Conservation (phyloP, 192 early-diverging fungal species). For the Geranomyces variabilis region DNA sequence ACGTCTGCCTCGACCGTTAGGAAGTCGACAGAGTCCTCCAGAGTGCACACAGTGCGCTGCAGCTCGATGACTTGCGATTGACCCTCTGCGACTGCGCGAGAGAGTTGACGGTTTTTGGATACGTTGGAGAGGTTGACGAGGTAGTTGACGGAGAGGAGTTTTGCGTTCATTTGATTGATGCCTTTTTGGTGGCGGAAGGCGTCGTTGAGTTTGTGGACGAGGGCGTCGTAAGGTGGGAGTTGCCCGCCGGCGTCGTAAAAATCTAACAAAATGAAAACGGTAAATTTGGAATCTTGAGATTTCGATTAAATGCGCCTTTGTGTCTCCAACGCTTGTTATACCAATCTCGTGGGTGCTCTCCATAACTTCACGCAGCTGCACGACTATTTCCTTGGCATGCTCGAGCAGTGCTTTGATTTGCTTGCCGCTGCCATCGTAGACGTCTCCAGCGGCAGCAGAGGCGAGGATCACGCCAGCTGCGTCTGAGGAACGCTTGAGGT, state of each 20-base stretch:
- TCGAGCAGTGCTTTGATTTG: constrained; percentile 30
- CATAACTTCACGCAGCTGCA: constrained; percentile 30
- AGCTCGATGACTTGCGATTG: constrained; percentile 42
- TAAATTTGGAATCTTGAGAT: no score
- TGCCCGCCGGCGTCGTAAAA: constrained; percentile 17
- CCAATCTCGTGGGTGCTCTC: constrained; percentile 13
- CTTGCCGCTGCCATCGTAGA: constrained; percentile 2
- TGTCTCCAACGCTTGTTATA: no score
- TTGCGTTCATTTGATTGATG: constrained; percentile 41
- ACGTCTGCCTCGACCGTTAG: constrained; percentile 32
- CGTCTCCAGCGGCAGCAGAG: not conserved
- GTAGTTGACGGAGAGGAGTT: constrained; percentile 48
- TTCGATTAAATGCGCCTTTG: no score
- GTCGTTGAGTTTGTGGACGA: constrained; percentile 23
- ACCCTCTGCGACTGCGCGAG: constrained; percentile 38
- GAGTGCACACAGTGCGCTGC: constrained; percentile 36
- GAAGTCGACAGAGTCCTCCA: constrained; percentile 37
- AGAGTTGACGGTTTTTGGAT: constrained; percentile 41
- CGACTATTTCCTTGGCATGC: constrained; percentile 35
- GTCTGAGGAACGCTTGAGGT: constrained; percentile 33
- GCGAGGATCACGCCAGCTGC: constrained; percentile 17
- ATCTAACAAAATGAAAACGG: constrained; percentile 4
- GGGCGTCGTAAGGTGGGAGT: constrained; percentile 24
- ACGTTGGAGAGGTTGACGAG: constrained; percentile 49
- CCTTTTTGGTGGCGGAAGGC: constrained; percentile 30